phyloP scores from a whole-genome alignment of 306 rosid genomes.

The Fragaria ananassa region DNA sequence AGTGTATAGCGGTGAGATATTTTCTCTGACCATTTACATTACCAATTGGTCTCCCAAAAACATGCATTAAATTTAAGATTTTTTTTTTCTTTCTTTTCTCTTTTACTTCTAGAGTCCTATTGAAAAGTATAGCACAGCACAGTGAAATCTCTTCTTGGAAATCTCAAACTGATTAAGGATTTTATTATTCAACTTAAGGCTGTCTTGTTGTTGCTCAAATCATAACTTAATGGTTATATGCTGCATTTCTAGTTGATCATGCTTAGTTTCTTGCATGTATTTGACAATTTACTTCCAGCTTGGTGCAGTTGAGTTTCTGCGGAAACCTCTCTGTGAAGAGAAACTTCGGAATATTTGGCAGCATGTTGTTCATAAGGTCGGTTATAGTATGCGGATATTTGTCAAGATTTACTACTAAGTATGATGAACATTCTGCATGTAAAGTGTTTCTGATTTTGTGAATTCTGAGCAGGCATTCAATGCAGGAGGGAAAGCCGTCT shows the following conservation, averaged over 20 bases:
- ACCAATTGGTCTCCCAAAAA: background rate
- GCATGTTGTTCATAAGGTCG: constrained; percentile 98
- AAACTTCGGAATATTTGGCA: constrained; percentile 96
- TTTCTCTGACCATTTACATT: background rate
- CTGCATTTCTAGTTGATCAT: constrained; percentile 13
- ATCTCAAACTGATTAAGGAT: background rate
- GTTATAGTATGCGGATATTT: constrained; percentile 25
- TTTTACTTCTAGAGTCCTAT: background rate
- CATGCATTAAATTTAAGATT: background rate
- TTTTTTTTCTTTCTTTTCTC: background rate
- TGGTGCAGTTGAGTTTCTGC: constrained; percentile 90
- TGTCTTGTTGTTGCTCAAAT: background rate
- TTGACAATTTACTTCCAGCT: constrained; percentile 51
- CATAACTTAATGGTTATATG: background rate
- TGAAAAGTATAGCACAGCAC: background rate
- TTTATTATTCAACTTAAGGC: background rate
- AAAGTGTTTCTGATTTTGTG: constrained; percentile 34
- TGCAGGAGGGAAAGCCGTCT: constrained; percentile 43
- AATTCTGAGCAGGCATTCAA: constrained; percentile 78
- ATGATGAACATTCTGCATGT: constrained; percentile 7
- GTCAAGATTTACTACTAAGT: constrained; percentile 5
- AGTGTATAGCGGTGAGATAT: constrained; percentile 89
- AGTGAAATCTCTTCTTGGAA: background rate
- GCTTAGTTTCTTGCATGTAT: constrained; percentile 14
- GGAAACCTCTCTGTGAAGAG: constrained; percentile 85